Percentiles rank a stretch among this genome's conserved stretches.
These are phyloP conservation scores for Annulohypoxylon stygium DNA, from an alignment of 495 filamentous ascomycete species.

Conservation along the genomic window DNA sequence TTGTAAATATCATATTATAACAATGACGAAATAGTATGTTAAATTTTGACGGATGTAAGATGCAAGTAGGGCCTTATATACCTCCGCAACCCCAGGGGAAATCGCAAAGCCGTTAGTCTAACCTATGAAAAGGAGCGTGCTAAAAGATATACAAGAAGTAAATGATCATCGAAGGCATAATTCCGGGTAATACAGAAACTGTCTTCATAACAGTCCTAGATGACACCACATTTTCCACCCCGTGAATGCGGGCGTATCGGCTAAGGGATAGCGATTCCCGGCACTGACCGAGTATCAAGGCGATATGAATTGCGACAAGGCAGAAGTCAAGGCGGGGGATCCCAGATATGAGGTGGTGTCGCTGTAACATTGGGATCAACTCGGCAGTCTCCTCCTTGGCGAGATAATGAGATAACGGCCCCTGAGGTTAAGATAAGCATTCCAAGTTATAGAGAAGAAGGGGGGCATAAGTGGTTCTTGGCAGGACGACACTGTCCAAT, in stretches of 20 bases:
- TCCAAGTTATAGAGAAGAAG: constrained; percentile 1
- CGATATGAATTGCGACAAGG: neutral
- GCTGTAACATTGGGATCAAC: constrained; percentile 4
- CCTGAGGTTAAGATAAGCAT: neutral
- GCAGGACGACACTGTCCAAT: neutral
- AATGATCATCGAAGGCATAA: neutral
- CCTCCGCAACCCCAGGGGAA: neutral
- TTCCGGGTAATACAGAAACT: neutral
- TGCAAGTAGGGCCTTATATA: neutral
- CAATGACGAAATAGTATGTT: neutral
- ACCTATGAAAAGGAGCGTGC: neutral
- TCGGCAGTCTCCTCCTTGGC: constrained; percentile 9
- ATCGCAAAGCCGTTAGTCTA: neutral
- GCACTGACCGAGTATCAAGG: neutral
- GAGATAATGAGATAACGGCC: constrained; percentile 6
- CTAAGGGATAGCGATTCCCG: neutral
- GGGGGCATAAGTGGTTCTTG: neutral
- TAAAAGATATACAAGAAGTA: no score
- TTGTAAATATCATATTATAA: neutral
- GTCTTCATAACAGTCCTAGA: neutral
- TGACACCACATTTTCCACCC: neutral
- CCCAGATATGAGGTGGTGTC: neutral
- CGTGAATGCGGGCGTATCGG: neutral
- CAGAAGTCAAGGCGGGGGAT: constrained; percentile 1
- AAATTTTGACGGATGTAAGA: neutral